Conservation (phyloP, 768 basidiomycete genomes). For the Lentinula detonsa region DNA sequence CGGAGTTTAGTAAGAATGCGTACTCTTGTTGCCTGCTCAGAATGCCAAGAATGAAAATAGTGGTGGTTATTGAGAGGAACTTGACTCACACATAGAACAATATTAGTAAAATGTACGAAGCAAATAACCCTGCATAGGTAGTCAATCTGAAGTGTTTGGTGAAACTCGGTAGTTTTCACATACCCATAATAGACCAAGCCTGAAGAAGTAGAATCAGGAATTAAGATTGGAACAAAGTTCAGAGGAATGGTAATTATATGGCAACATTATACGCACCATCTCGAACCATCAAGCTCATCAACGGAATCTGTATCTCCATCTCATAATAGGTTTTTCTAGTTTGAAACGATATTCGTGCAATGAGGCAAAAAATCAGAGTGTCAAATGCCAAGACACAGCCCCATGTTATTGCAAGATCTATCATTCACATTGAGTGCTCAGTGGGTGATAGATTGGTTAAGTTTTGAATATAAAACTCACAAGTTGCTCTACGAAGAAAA, state of each 20-base stretch:
- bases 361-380: not conserved
- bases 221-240: not conserved
- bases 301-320: not conserved
- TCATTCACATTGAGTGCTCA: not conserved
- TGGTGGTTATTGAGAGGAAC: not conserved
- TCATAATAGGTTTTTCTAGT: not conserved
- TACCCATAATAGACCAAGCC: not conserved
- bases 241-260: not conserved
- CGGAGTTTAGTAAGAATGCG: not conserved
- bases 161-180: not conserved
- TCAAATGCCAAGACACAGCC: not conserved
- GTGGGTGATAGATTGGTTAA: too few relatives aligned
- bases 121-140: not conserved
- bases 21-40: conserved; percentile 2
- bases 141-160: not conserved
- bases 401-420: conserved; percentile 1
- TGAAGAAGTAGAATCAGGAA: not conserved
- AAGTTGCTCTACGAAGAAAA: not conserved
- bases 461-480: not conserved
- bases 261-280: not conserved
- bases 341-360: not conserved
- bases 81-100: not conserved
- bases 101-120: not conserved
- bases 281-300: not conserved
- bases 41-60: not conserved